phyloP scores from a whole-genome alignment of 495 filamentous ascomycete species.

The Penicillium paradoxum region DNA sequence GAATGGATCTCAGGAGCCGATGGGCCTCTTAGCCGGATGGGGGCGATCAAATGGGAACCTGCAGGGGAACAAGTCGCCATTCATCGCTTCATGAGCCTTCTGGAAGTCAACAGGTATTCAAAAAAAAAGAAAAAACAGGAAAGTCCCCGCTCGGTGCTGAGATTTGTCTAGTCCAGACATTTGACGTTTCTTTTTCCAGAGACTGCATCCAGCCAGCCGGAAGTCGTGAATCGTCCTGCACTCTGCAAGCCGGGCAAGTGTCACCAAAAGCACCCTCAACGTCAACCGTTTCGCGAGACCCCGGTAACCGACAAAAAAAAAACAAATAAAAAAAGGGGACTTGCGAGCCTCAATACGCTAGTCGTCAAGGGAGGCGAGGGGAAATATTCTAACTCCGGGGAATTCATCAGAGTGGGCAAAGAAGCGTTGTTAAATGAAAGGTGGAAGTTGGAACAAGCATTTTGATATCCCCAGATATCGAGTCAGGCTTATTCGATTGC shows the following conservation, averaged over 20 bases:
- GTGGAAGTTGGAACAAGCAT: conserved; percentile 19
- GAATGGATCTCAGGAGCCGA: not conserved
- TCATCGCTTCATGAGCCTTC: conserved; percentile 5
- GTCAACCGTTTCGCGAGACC: conserved; percentile 8
- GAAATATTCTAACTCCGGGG: not conserved
- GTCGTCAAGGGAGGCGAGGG: not conserved
- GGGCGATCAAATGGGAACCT: conserved; percentile 7
- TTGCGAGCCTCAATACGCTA: not conserved
- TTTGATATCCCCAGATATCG: conserved; percentile 11
- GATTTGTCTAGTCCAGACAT: not conserved
- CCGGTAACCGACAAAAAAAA: not conserved
- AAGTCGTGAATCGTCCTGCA: conserved; percentile 11
- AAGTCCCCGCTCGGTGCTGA: not conserved
- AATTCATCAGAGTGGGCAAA: not conserved
- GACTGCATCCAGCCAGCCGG: conserved; percentile 16
- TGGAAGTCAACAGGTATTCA: conserved; percentile 15
- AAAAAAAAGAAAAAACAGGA: no score
- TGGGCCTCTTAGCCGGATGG: not conserved
- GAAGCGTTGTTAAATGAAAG: not conserved
- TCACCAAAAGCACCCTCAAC: conserved; percentile 15
- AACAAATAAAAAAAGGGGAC: not conserved
- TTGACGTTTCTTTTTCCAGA: conserved; percentile 3
- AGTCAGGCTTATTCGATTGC: conserved; percentile 13
- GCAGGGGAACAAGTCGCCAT: conserved; percentile 11
- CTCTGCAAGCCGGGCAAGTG: conserved; percentile 17